Percentiles rank a stretch among this genome's conserved stretches.
These are phyloP conservation scores for Chytriomyces sp. DNA, from an alignment of 192 early-diverging fungal genomes.

Conservation along the genomic window DNA sequence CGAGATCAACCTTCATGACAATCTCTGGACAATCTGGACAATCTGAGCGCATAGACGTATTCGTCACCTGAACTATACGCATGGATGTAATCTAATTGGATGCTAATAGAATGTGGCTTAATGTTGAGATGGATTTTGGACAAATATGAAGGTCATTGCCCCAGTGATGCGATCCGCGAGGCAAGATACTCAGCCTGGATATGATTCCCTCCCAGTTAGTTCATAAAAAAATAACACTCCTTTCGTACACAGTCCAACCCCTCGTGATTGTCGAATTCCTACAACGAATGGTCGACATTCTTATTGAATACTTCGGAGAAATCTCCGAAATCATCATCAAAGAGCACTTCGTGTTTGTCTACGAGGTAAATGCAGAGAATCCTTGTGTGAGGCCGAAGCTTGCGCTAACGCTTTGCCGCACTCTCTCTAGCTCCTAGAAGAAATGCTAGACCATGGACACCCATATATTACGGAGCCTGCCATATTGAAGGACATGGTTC, in stretches of 20 bases:
- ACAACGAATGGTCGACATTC: constrained; percentile 74
- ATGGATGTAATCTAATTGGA: too few relatives aligned
- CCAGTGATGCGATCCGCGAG: neutral
- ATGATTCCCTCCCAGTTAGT: too few relatives aligned
- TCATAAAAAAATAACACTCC: too few relatives aligned
- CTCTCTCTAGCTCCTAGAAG: constrained; percentile 74
- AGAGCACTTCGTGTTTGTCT: constrained; percentile 91
- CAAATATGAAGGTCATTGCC: neutral
- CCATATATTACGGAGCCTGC: constrained; percentile 86
- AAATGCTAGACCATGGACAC: constrained; percentile 91
- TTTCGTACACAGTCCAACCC: constrained; percentile 69
- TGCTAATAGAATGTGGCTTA: too few relatives aligned
- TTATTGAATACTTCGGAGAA: constrained; percentile 81
- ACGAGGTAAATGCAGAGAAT: constrained; percentile 58
- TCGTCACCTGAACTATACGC: too few relatives aligned
- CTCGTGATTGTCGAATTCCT: constrained; percentile 85
- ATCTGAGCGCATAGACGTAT: too few relatives aligned
- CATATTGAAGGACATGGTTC: constrained; percentile 82
- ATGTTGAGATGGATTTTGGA: constrained; percentile 6
- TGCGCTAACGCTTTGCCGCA: neutral
- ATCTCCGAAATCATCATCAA: constrained; percentile 81
- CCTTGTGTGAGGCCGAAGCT: neutral
- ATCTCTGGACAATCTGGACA: too few relatives aligned
- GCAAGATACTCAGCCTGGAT: too few relatives aligned
- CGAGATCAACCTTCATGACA: too few relatives aligned